Percentiles rank a stretch among this genome's conserved stretches.
phyloP scores from a whole-genome alignment of 345 rosid genomes.

The Microcos paniculata region DNA sequence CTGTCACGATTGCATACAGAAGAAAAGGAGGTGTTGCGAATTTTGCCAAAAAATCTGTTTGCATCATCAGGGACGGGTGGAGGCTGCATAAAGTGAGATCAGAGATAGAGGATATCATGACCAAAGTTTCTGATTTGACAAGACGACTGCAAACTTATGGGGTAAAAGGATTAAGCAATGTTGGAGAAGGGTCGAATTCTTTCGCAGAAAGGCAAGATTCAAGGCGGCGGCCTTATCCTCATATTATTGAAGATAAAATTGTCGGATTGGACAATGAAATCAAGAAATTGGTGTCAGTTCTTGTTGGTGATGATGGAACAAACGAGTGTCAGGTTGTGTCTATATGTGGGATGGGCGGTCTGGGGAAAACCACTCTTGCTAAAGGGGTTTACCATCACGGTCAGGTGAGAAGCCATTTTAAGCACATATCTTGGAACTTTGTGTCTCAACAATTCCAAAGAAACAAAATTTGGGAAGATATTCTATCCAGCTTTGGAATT shows the following conservation, averaged over 20 bases:
- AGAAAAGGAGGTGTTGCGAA: neutral
- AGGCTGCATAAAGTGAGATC: neutral
- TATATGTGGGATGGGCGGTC: constrained; percentile 47
- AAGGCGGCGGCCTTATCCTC: constrained; percentile 33
- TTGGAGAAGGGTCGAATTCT: neutral
- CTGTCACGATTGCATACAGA: neutral
- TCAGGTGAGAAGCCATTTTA: constrained; percentile 19
- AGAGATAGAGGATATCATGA: neutral
- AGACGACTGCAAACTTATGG: neutral
- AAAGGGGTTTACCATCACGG: constrained; percentile 25
- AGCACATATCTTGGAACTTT: constrained; percentile 36
- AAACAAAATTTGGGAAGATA: constrained; percentile 31
- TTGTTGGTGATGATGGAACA: constrained; percentile 14
- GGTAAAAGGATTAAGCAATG: neutral
- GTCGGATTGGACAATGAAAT: constrained; percentile 35
- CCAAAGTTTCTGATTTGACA: neutral
- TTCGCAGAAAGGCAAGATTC: neutral
- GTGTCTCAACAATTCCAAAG: constrained; percentile 37
- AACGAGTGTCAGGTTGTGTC: constrained; percentile 10
- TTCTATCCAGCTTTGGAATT: constrained; percentile 23
- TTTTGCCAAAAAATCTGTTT: neutral
- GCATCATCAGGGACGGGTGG: neutral
- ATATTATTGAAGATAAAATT: constrained; percentile 16
- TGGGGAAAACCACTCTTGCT: constrained; percentile 48
- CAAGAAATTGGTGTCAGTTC: constrained; percentile 15